Evolutionary conservation across 2,329 filamentous ascomycete species (phyloP), one percentile per base, ranked within the genome.

Genomic region (Cercospora sp.): DNA sequence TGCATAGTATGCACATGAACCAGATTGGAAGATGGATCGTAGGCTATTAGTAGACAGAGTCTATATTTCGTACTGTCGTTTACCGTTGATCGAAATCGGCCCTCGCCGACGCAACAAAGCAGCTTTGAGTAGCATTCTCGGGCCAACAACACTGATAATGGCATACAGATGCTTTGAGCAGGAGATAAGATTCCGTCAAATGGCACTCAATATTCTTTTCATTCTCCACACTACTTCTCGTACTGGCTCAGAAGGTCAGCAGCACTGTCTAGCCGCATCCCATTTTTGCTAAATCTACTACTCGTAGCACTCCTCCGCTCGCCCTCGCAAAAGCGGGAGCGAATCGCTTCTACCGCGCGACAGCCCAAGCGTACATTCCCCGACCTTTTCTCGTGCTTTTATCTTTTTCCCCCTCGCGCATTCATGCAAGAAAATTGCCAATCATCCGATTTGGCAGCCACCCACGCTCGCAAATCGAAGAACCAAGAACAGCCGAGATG

Each of bases 261-360:
- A 34, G 53, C 53, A 18, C 53, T 58, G 53, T 58, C 53, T 58
- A 58, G 53, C 53, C 53, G 53, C 53, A 2, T n/a, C 53, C 12
- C 13, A 9, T 9, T 12, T 12, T 26, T 34, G 16, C 26, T 26
- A 30, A 30, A 32, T 57, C 53, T 32, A 57, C 53, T 30, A 32
- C 26, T 58, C 53, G n/a, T 58, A 58, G n/a, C 53, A 58, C 28
- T 21, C 16, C 13, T 30, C 16, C 26, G 21, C 53, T 58, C 24
- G 30, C 53, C 53, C 26, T 58, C 13, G 53, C 53, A 58, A 24
- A 51, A 51, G 45, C 45, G 45, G 45, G 45, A 26, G 45, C 45
- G 45, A 51, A 24, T 51, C 45, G 45, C 45, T 24, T 26, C 53
- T 18, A 58, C 53, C 30, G 26, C 30, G 26, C 30, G 21, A 30